Conservation (phyloP, 2,329 filamentous ascomycete species). For the Trichoderma polysporum region DNA sequence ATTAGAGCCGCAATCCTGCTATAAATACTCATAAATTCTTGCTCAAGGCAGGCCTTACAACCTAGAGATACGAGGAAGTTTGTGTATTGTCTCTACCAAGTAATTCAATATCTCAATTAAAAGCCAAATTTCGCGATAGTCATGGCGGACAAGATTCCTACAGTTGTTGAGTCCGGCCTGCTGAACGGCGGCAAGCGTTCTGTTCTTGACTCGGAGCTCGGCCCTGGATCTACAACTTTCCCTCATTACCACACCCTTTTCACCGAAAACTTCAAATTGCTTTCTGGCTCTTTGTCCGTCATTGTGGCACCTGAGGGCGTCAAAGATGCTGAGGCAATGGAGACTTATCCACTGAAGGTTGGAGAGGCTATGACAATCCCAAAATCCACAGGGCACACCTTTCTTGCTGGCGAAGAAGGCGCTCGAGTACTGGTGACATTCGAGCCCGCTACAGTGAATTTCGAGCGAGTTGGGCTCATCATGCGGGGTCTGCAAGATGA, state of each 20-base stretch:
- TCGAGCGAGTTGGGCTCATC: constrained; percentile 1
- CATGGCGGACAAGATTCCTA: constrained; percentile 13
- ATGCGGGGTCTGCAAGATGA: constrained; percentile 9
- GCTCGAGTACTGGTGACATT: background rate
- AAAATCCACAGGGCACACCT: constrained; percentile 1
- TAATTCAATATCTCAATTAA: background rate
- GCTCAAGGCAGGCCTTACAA: background rate
- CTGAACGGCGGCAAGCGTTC: constrained; percentile 14
- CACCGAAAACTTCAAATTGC: constrained; percentile 4
- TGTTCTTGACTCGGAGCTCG: background rate
- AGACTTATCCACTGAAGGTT: background rate
- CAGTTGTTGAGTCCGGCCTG: constrained; percentile 1
- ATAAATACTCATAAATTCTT: background rate
- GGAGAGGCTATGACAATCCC: background rate
- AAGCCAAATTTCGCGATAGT: too few species aligned
- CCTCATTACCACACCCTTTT: constrained; percentile 9
- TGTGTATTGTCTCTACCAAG: background rate
- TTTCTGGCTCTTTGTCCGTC: background rate
- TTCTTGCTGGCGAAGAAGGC: constrained; percentile 7
- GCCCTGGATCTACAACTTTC: constrained; percentile 8
- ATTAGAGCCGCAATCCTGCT: background rate
- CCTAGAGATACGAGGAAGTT: background rate
- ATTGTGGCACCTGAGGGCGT: constrained; percentile 10
- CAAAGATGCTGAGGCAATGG: constrained; percentile 6
- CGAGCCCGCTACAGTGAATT: background rate